These are phyloP conservation scores for Phytophthora boehmeriae DNA, from an alignment of 352 stramenopile species.

Conservation along the genomic window DNA sequence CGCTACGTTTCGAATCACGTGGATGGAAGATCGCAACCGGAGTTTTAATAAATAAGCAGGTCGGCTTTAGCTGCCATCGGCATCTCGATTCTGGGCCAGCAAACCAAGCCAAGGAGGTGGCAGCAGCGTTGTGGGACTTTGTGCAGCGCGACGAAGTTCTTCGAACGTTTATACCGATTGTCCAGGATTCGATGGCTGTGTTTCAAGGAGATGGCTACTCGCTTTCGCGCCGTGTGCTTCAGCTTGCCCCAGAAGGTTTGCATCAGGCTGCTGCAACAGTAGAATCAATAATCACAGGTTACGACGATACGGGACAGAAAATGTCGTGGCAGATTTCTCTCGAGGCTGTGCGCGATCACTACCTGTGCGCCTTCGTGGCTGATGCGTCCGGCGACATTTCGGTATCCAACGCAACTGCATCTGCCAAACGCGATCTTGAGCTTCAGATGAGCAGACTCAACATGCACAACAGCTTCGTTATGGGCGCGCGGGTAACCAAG, in stretches of 20 bases:
- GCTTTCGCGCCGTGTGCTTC: conserved; percentile 43
- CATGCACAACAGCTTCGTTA: conserved; percentile 43
- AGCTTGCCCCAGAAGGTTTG: conserved; percentile 27
- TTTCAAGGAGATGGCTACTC: conserved; percentile 36
- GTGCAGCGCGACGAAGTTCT: conserved; percentile 66
- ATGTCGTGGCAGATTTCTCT: conserved; percentile 54
- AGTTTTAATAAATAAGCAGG: conserved; percentile 37
- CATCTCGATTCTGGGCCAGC: conserved; percentile 22
- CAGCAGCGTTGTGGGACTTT: conserved; percentile 52
- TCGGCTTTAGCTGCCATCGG: conserved; percentile 55
- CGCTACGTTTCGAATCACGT: conserved; percentile 40
- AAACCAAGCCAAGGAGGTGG: conserved; percentile 34
- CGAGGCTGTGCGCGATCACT: conserved; percentile 60
- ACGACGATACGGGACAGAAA: conserved; percentile 22
- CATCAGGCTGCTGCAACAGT: conserved; percentile 48
- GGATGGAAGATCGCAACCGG: conserved; percentile 56
- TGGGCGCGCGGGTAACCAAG: conserved; percentile 28
- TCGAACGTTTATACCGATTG: conserved; percentile 58
- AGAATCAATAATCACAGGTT: conserved; percentile 38
- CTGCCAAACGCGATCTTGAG: conserved; percentile 26
- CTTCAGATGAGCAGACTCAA: conserved; percentile 43
- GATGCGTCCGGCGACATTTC: conserved; percentile 25
- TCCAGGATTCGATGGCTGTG: conserved; percentile 51
- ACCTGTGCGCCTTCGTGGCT: conserved; percentile 48
- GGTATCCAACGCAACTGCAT: conserved; percentile 20